Evolutionary conservation across 2,329 filamentous ascomycete species (phyloP), one percentile per base, ranked within the genome.

Genomic region (Metarhizium robertsii): DNA sequence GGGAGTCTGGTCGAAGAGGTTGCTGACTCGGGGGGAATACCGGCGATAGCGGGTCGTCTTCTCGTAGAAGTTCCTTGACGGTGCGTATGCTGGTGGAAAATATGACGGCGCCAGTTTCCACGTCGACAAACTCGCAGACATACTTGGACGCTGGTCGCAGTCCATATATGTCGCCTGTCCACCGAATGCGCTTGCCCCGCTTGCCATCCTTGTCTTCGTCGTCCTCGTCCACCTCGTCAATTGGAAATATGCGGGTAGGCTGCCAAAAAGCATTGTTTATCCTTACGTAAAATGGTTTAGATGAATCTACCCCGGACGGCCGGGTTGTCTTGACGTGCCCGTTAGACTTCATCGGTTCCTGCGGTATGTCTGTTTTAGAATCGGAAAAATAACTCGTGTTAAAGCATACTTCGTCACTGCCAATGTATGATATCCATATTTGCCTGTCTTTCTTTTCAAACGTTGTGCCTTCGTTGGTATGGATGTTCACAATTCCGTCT

Each of bases 191-290:
- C 45, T 30, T 48, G 20, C 13, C 20, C 7, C 30, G 20, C 18
- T 30, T 48, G 20, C 75, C 75, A n/a, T 66, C 63, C 42, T 67
- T 66, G 6, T 68, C 61, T 16, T 59, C 59, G 49, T 71, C 65
- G 25, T 70, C 50, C 7, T 58, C 49, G 13, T 20, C 55, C 18
- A 45, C 42, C 36, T 46, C 48, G 6, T 48, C 43, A 40, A 80
- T 71, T 34, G 78, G 73, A 56, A 79, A 79, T 64, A 92, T 90
- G 61, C 86, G 80, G 11, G 86, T 88, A 1, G 87, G 87, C 65
- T 88, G 87, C 88, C 88, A 92, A 58, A 84, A 79, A 10, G 87
- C 87, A 52, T 89, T 85, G 69, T 92, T 92, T 61, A 92, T 81
- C 60, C 84, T 80, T 55, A 92, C 86, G 66, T 84, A 90, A 66